These are phyloP conservation scores for Fusarium sambucinum DNA, from an alignment of 2,329 filamentous ascomycete species.

Conservation along the genomic window DNA sequence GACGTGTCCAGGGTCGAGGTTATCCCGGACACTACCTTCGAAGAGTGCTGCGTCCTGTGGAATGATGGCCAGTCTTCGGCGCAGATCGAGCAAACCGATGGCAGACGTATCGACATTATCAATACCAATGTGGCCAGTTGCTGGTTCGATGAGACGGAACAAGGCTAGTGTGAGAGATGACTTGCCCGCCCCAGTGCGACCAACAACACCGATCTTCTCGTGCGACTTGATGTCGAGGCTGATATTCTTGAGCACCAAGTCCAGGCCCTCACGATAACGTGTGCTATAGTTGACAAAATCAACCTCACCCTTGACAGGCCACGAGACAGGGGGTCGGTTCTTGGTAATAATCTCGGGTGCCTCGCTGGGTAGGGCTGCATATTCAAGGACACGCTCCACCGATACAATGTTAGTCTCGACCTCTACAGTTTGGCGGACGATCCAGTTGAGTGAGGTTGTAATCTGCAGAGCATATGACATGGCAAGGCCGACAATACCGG, in stretches of 20 bases:
- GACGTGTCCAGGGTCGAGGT: constrained; percentile 92
- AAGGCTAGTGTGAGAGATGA: constrained; percentile 91
- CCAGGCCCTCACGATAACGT: constrained; percentile 88
- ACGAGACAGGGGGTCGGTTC: constrained; percentile 86
- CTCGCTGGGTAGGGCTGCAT: constrained; percentile 90
- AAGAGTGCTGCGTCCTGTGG: constrained; percentile 98
- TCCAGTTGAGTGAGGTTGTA: constrained; percentile 98
- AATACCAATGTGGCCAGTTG: constrained; percentile 85
- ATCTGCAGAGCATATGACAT: constrained; percentile 99
- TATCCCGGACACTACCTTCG: constrained; percentile 92
- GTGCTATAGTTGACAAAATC: constrained; percentile 95
- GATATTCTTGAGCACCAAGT: constrained; percentile 93
- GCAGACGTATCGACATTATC: constrained; percentile 89
- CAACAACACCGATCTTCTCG: constrained; percentile 98
- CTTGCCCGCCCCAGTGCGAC: constrained; percentile 95
- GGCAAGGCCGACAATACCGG: constrained; percentile 87
- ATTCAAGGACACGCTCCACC: constrained; percentile 96
- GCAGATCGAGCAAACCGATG: constrained; percentile 90
- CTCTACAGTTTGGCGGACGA: constrained; percentile 97
- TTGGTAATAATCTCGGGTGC: constrained; percentile 93
- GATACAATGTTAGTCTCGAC: constrained; percentile 99
- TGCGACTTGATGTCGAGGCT: constrained; percentile 92
- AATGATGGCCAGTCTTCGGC: constrained; percentile 92
- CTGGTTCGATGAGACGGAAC: constrained; percentile 95
- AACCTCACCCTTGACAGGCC: constrained; percentile 90